A percentile compares a stretch with the other conserved stretches of the same genome.
These are phyloP conservation scores for Senecio squalidus DNA, from an alignment of 140 eudicot species.

Conservation along the genomic window DNA sequence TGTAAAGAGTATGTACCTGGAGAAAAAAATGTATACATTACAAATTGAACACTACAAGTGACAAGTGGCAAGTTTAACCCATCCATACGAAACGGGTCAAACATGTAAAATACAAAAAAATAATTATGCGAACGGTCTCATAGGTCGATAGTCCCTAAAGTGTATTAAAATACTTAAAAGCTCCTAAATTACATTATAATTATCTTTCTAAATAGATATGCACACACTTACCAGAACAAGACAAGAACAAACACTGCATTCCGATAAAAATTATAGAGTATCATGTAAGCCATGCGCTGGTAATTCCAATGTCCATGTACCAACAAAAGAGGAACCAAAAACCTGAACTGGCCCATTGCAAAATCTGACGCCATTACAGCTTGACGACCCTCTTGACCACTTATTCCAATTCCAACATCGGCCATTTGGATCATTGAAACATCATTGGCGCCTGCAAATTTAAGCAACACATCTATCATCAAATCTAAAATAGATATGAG, in stretches of 20 bases:
- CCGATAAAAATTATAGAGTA: slow-evolving; percentile 83
- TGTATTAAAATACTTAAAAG: not conserved
- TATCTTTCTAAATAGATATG: not conserved
- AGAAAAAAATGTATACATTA: slow-evolving; percentile 17
- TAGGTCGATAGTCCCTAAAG: not conserved
- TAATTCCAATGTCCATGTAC: too few relatives aligned
- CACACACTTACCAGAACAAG: slow-evolving; percentile 73
- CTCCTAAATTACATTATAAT: not conserved
- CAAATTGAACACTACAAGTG: not conserved
- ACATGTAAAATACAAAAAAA: not conserved
- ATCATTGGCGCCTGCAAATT: slow-evolving; percentile 82
- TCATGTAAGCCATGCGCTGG: slow-evolving; percentile 92
- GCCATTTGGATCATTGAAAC: slow-evolving; percentile 99
- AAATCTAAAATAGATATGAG: not conserved
- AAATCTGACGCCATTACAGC: slow-evolving; percentile 99
- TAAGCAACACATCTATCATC: slow-evolving; percentile 3
- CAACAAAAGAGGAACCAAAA: slow-evolving; percentile 84
- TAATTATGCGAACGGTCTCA: too few relatives aligned
- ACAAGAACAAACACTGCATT: slow-evolving; percentile 85
- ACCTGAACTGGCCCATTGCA: slow-evolving; percentile 96
- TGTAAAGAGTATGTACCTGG: slow-evolving; percentile 80
- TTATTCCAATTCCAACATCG: slow-evolving; percentile 96
- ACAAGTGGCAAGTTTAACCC: not conserved
- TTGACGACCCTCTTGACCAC: slow-evolving; percentile 99
- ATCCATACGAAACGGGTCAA: too few relatives aligned